These are phyloP conservation scores for Collariella sp. DNA, from an alignment of 495 filamentous ascomycete species.

Conservation along the genomic window DNA sequence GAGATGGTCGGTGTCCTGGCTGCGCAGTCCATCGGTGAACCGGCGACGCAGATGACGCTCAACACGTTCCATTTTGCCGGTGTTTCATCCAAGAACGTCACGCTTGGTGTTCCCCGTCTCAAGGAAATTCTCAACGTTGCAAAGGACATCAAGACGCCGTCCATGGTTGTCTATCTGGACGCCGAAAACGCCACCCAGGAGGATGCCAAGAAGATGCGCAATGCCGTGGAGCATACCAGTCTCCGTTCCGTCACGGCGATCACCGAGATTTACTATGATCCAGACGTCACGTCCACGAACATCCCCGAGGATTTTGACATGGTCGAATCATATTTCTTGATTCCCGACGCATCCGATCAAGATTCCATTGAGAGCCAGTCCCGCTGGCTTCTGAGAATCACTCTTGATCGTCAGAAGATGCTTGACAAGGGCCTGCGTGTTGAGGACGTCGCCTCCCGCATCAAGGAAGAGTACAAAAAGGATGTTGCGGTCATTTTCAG, in stretches of 20 bases:
- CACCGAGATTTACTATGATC: constrained; percentile 96
- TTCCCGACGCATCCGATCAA: constrained; percentile 70
- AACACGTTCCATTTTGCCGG: constrained; percentile 99
- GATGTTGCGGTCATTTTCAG: constrained; percentile 93
- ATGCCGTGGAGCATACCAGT: constrained; percentile 88
- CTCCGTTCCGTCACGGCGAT: constrained; percentile 81
- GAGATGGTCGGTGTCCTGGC: constrained; percentile 99
- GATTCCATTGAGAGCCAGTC: constrained; percentile 72
- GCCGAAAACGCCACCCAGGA: constrained; percentile 55
- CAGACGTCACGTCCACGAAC: constrained; percentile 72
- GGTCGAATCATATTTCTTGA: constrained; percentile 93
- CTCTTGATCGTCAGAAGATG: constrained; percentile 86
- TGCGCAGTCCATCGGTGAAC: constrained; percentile 97
- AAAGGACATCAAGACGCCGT: constrained; percentile 95
- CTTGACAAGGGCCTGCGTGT: constrained; percentile 90
- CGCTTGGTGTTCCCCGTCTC: constrained; percentile 93
- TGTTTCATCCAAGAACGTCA: constrained; percentile 99
- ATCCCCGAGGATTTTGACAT: constrained; percentile 87
- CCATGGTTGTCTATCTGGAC: constrained; percentile 87
- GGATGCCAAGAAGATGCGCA: constrained; percentile 75
- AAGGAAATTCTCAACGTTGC: constrained; percentile 99
- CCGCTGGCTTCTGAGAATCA: constrained; percentile 88
- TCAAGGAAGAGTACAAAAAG: constrained; percentile 78
- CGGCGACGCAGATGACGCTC: constrained; percentile 97
- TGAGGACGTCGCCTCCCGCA: constrained; percentile 80